Evolutionary conservation across 768 basidiomycete species (phyloP).

Genomic region (Trametes elegans): DNA sequence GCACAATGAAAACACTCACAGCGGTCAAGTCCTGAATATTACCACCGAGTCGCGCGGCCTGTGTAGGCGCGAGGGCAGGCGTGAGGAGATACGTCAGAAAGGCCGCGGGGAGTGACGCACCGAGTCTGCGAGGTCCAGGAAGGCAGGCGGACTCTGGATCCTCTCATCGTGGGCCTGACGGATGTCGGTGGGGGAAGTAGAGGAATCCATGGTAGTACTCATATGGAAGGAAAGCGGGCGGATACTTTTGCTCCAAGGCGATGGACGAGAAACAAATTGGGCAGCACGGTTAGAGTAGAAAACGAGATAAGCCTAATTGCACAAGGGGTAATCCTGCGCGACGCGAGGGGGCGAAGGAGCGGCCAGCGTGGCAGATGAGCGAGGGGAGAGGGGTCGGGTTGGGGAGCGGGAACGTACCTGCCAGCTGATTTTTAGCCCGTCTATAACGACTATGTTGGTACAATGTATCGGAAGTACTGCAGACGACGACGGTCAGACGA

Average conservation of each 20-base stretch:
- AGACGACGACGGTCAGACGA: constrained; percentile 3
- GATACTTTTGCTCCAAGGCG: constrained; percentile 51
- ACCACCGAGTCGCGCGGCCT: constrained; percentile 83
- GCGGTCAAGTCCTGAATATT: constrained; percentile 86
- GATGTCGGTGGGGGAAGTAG: constrained; percentile 73
- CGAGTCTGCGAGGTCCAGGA: constrained; percentile 91
- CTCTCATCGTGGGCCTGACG: constrained; percentile 62
- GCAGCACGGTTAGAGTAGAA: constrained; percentile 45
- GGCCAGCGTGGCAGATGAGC: constrained; percentile 20
- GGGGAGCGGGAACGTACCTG: constrained; percentile 44
- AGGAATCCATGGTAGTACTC: constrained; percentile 68
- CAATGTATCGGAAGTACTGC: constrained; percentile 60
- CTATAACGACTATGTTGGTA: constrained; percentile 75
- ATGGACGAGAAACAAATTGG: constrained; percentile 53
- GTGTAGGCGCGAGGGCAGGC: constrained; percentile 17
- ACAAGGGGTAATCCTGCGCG: constrained; percentile 65
- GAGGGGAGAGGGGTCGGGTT: constrained; percentile 25
- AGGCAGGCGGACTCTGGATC: constrained; percentile 88
- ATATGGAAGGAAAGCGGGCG: constrained; percentile 52
- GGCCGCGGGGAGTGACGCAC: constrained; percentile 46
- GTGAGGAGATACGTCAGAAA: constrained; percentile 10
- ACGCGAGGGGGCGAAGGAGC: neutral
- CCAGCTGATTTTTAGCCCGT: constrained; percentile 74
- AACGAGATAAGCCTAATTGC: constrained; percentile 53
- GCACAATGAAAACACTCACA: constrained; percentile 45